phyloP scores from a whole-genome alignment of 345 rosid genomes.

The Syzygium jambos region DNA sequence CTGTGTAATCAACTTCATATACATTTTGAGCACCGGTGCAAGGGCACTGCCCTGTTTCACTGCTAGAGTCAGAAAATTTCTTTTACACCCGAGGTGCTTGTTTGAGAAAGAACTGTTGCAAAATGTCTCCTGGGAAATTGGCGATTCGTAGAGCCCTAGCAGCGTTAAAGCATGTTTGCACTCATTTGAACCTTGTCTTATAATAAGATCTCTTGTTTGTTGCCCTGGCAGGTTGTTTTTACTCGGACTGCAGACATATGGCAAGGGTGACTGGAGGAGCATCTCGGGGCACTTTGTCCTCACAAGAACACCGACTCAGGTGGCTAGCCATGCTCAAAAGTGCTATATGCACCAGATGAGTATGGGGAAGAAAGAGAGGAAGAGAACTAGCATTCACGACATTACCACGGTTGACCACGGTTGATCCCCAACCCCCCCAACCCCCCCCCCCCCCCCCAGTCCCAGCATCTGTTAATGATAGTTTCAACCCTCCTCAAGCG shows the following conservation, averaged over 20 bases:
- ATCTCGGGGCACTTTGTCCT: conserved; percentile 76
- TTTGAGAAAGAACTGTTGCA: not conserved
- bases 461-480: conserved; percentile 6
- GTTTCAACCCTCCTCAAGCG: conserved; percentile 12
- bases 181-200: not conserved
- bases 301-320: conserved; percentile 83
- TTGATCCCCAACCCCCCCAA: no score
- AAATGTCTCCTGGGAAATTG: not conserved
- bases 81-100: not conserved
- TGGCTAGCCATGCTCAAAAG: conserved; percentile 93
- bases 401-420: conserved; percentile 52
- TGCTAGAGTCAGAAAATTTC: not conserved
- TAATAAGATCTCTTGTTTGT: not conserved
- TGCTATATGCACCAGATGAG: conserved; percentile 57
- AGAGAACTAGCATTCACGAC: conserved; percentile 79
- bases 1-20: not conserved
- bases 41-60: not conserved
- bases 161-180: not conserved
- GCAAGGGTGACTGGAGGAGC: conserved; percentile 91
- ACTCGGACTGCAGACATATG: conserved; percentile 48
- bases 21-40: not conserved
- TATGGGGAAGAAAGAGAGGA: conserved; percentile 64
- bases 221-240: conserved; percentile 46
- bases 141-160: not conserved
- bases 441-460: not conserved